Conservation (phyloP, 2,329 filamentous ascomycete genomes). For the Aspergillus bombycis region DNA sequence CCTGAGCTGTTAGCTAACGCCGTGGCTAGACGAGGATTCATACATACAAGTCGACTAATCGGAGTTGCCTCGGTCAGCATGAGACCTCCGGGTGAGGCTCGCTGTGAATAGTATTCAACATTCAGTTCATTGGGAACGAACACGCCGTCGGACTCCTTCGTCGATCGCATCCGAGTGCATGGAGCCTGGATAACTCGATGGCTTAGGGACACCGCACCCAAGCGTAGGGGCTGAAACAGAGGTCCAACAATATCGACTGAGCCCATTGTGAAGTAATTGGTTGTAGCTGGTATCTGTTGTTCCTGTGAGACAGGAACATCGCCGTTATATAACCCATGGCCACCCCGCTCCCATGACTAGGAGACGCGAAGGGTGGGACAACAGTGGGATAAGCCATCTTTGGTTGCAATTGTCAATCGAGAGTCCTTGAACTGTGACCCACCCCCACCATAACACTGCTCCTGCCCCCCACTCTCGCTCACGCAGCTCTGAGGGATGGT, state of each 20-base stretch:
- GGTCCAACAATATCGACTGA: conserved; percentile 19
- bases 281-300: neutral
- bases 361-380: neutral
- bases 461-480: neutral
- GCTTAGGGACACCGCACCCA: conserved; percentile 28
- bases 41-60: conserved; percentile 30
- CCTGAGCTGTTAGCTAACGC: conserved; percentile 17
- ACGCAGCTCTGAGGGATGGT: neutral
- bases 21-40: neutral
- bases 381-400: neutral
- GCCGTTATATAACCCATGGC: neutral
- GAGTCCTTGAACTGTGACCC: neutral
- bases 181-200: conserved; percentile 34
- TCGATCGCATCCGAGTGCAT: conserved; percentile 32
- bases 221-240: conserved; percentile 40
- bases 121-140: conserved; percentile 31
- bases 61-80: conserved; percentile 39
- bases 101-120: conserved; percentile 36
- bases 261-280: conserved; percentile 23
- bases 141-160: conserved; percentile 19
- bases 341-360: neutral
- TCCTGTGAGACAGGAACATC: neutral
- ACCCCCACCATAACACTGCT: neutral
- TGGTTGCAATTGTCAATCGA: neutral
- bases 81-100: conserved; percentile 37